A percentile compares a stretch with the other conserved stretches of the same genome.
These are phyloP conservation scores for Xerocomus potaroensis DNA, from an alignment of 768 basidiomycete genomes.

Conservation along the genomic window DNA sequence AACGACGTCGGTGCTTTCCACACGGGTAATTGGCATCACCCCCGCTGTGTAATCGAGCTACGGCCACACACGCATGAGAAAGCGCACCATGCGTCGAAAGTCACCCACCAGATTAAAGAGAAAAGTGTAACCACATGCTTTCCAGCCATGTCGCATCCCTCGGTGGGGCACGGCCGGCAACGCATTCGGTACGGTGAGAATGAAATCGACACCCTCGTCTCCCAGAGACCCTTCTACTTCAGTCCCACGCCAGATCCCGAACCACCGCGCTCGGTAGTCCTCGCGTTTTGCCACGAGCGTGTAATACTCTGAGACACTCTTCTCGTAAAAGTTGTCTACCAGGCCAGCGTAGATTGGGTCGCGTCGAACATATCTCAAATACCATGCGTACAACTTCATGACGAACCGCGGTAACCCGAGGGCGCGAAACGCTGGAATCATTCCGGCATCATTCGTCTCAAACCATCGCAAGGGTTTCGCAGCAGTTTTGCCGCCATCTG, in stretches of 20 bases:
- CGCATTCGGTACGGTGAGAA: slow-evolving; percentile 59
- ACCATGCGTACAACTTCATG: slow-evolving; percentile 47
- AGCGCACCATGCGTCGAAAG: no score
- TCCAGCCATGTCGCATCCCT: slow-evolving; percentile 49
- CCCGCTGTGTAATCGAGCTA: slow-evolving; percentile 45
- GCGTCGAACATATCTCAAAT: slow-evolving; percentile 45
- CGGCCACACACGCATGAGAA: neutral
- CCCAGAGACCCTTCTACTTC: slow-evolving; percentile 21
- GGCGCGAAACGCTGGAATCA: slow-evolving; percentile 36
- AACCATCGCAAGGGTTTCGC: slow-evolving; percentile 33
- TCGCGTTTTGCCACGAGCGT: slow-evolving; percentile 43
- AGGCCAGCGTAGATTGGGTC: slow-evolving; percentile 53
- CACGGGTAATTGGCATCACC: slow-evolving; percentile 42
- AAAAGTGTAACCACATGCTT: slow-evolving; percentile 60
- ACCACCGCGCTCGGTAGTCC: slow-evolving; percentile 39
- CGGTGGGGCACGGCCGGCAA: slow-evolving; percentile 55
- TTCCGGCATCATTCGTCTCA: slow-evolving; percentile 49
- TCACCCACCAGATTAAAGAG: slow-evolving; percentile 59
- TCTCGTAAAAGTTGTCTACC: slow-evolving; percentile 44
- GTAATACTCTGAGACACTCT: slow-evolving; percentile 49
- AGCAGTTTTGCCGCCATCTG: slow-evolving; percentile 43
- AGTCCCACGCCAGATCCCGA: slow-evolving; percentile 29
- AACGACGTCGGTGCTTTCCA: slow-evolving; percentile 34
- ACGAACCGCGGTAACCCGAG: slow-evolving; percentile 45
- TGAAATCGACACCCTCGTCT: slow-evolving; percentile 54